Evolutionary conservation across 805 yeast genomes (phyloP).

Genomic region (Yamadazyma nakazawae): DNA sequence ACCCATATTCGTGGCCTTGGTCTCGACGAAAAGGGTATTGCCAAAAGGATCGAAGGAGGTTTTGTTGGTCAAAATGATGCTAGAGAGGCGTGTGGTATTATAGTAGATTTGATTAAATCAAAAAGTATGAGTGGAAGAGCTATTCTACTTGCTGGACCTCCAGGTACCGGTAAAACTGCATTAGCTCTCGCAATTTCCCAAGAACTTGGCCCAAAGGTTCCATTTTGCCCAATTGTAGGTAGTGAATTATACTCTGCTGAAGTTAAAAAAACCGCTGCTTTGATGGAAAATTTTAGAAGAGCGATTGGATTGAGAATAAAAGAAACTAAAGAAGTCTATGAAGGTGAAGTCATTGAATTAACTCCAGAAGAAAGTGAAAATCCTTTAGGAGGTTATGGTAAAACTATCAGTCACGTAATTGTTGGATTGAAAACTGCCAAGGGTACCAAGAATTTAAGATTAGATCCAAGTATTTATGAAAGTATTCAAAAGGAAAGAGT

Average conservation of each 20-base stretch:
- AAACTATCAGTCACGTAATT: conserved; percentile 89
- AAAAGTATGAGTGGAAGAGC: conserved; percentile 95
- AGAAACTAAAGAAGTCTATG: conserved; percentile 96
- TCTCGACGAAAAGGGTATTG: conserved; percentile 82
- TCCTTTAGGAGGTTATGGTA: conserved; percentile 97
- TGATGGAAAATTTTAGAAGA: conserved; percentile 94
- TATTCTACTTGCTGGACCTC: conserved; percentile 93
- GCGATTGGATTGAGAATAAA: conserved; percentile 95
- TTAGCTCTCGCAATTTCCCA: conserved; percentile 94
- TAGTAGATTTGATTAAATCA: conserved; percentile 88
- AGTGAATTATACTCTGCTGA: conserved; percentile 94
- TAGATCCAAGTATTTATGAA: conserved; percentile 92
- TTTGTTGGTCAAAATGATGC: conserved; percentile 76
- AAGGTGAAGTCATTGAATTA: conserved; percentile 95
- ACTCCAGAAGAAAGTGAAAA: conserved; percentile 96
- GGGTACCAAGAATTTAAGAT: conserved; percentile 83
- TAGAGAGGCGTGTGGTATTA: conserved; percentile 90
- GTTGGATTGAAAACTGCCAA: conserved; percentile 91
- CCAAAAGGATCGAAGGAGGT: conserved; percentile 85
- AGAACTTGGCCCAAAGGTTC: conserved; percentile 94
- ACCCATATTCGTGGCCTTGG: conserved; percentile 96
- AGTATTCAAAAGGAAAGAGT: conserved; percentile 93
- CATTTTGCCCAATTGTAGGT: conserved; percentile 96
- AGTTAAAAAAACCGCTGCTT: conserved; percentile 91
- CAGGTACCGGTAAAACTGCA: conserved; percentile 98